phyloP scores from a whole-genome alignment of 1,284 basidiomycete genomes.

The Tilletia caries region DNA sequence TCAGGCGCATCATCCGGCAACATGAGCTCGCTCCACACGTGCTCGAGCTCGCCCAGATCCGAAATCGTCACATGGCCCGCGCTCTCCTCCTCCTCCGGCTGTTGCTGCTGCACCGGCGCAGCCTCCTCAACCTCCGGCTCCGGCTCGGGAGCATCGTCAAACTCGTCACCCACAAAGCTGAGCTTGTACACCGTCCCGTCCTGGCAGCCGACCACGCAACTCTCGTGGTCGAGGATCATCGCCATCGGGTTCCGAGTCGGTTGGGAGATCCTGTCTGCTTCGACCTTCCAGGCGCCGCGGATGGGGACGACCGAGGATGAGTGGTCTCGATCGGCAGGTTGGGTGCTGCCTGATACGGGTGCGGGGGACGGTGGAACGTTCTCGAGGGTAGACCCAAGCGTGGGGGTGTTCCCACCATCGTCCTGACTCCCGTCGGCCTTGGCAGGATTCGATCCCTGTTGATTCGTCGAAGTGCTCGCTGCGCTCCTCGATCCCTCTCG shows the following conservation, averaged over 20 bases:
- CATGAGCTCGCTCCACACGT: constrained; percentile 43
- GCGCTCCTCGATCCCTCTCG: neutral
- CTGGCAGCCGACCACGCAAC: constrained; percentile 38
- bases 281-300: constrained; percentile 36
- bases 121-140: constrained; percentile 5
- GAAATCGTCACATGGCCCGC: constrained; percentile 22
- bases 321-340: neutral
- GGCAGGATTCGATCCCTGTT: neutral
- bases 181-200: constrained; percentile 43
- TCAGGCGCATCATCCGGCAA: constrained; percentile 24
- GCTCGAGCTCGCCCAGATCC: constrained; percentile 31
- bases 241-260: constrained; percentile 36
- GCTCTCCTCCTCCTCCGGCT: constrained; percentile 2
- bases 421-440: neutral
- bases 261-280: constrained; percentile 23
- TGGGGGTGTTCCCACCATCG: neutral
- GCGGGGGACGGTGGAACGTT: neutral
- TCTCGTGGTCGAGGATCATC: constrained; percentile 44
- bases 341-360: neutral
- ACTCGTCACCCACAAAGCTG: constrained; percentile 38
- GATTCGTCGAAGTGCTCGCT: neutral
- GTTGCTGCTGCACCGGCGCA: neutral
- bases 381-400: neutral
- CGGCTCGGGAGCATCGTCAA: constrained; percentile 20
- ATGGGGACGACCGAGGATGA: constrained; percentile 26